A percentile compares a stretch with the other conserved stretches of the same genome.
Conservation (phyloP, 306 rosid genomes). For the Erythrophleum fordii region DNA sequence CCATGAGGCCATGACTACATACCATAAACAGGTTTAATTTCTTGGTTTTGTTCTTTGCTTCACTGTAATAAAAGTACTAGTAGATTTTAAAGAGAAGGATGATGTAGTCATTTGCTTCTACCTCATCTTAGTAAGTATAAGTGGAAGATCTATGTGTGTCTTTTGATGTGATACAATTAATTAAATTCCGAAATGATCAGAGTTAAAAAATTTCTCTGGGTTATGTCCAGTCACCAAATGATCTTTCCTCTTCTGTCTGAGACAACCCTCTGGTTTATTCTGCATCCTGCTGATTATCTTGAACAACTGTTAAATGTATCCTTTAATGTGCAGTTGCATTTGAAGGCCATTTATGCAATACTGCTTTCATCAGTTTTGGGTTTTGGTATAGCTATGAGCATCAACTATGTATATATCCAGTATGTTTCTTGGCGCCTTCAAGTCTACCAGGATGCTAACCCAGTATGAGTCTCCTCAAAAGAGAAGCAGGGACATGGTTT, state of each 20-base stretch:
- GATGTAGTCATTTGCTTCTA: not conserved
- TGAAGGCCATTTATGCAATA: conserved; percentile 71
- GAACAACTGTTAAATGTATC: conserved; percentile 2
- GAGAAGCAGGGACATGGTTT: conserved; percentile 30
- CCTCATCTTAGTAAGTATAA: not conserved
- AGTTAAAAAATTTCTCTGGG: not conserved
- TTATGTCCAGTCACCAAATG: not conserved
- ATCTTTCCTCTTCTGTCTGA: conserved; percentile 14
- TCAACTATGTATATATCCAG: conserved; percentile 69
- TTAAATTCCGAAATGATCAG: not conserved
- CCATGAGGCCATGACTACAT: not conserved
- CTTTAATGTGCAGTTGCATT: conserved; percentile 64
- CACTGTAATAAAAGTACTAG: not conserved
- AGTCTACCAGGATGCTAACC: conserved; percentile 52
- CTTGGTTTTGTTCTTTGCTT: conserved; percentile 6
- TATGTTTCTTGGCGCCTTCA: conserved; percentile 73
- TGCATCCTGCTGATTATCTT: conserved; percentile 13
- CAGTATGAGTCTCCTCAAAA: conserved; percentile 51
- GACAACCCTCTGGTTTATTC: not conserved
- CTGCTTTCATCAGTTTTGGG: conserved; percentile 78
- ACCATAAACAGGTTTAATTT: not conserved
- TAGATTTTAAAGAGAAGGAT: not conserved
- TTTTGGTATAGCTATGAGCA: conserved; percentile 76
- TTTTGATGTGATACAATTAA: not conserved
- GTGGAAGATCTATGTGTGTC: not conserved